Evolutionary conservation across 768 basidiomycete species (phyloP), one percentile per base, ranked within the genome.

Genomic region (Leccinum fibrillosum): DNA sequence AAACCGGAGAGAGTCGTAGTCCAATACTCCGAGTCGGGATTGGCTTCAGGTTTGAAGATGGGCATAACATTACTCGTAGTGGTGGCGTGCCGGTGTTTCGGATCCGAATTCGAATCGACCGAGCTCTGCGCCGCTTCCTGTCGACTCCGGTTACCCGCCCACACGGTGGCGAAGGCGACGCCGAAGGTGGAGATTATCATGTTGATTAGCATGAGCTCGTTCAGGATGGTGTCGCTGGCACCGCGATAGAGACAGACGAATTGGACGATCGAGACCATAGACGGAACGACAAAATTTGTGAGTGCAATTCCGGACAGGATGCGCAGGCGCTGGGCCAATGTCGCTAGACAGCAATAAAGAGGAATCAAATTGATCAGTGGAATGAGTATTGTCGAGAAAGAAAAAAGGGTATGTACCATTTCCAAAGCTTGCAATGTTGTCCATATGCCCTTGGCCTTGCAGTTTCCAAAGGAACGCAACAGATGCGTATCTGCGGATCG

Each of bases 221-320:
- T 49, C 35, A 63, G 23, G 44, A 47, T 0, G 3, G 26, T 3
- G 13, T 23, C n/a, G n/a, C 45, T 4, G 15, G 42, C 28, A 9
- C 26, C 25, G 15, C 26, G 54, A 30, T 63, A 64, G 35, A 45
- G 19, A 2, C 48, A 50, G 21, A 63, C 28, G 19, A 63, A 55
- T 47, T 60, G 62, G 5, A 11, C 66, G 42, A 75, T 59, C 25
- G 69, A 74, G 56, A 74, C 70, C 19, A 72, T 50, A 1, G 69
- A 60, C 0, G 73, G 74, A 32, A 75, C 54, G n/a, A 69, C 35
- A 52, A 74, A 74, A 54, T 74, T 74, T 5, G 72, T 68, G 45
- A 69, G 64, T 17, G 72, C 70, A 21, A 74, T 72, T 21, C 59
- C 68, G 25, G 66, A 73, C 21, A 74, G 64, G 37, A 52, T 65